Evolutionary conservation across 768 basidiomycete genomes (phyloP), one percentile per base, ranked within the genome.

Genomic region (Termitomyces heimii): DNA sequence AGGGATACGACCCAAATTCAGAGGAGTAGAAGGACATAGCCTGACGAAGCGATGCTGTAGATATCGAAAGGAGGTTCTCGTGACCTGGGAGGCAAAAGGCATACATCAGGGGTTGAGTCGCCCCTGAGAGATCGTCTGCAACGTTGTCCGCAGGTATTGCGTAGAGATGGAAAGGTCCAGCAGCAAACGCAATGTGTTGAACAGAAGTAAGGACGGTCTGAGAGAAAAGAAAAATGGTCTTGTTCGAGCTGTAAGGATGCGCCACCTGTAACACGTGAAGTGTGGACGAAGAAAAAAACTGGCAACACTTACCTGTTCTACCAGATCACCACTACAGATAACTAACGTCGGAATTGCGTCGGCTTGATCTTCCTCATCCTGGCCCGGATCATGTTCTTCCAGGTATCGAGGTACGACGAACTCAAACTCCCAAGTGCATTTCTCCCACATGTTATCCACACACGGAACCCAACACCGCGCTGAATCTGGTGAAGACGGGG

Each of bases 391-490:
- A 12, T 74, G 77, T 60, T 89, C 89, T 67, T 92, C 87, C 14
- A 92, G 74, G 66, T 84, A 87, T 62, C 87, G 79, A 50, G 95
- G 94, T 34, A 97, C 95, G 51, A 97, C 84, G 69, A 97, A 92
- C 70, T 98, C 93, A 56, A 98, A 89, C 66, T 99, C 97, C 97
- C 97, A 99, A 7, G 96, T 95, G 64, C 92, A 97, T 65, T 92
- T 88, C 71, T 97, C 95, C 92, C 94, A 96, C 22, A 94, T 72
- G 64, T 84, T 91, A 70, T 99, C 97, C 20, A 98, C 72, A 65
- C 97, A 99, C 14, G 97, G 97, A n/a, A 98, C 87, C 97, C 97
- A 99, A 65, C 92, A 94, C 66, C 97, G 80, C n/a, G 96, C 94
- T 18, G 92, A 81, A 67, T 95, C 92, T 6, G 94, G 86, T 8